Evolutionary conservation across 768 basidiomycete genomes (phyloP).

Genomic region (Hirschioporus abietinus): DNA sequence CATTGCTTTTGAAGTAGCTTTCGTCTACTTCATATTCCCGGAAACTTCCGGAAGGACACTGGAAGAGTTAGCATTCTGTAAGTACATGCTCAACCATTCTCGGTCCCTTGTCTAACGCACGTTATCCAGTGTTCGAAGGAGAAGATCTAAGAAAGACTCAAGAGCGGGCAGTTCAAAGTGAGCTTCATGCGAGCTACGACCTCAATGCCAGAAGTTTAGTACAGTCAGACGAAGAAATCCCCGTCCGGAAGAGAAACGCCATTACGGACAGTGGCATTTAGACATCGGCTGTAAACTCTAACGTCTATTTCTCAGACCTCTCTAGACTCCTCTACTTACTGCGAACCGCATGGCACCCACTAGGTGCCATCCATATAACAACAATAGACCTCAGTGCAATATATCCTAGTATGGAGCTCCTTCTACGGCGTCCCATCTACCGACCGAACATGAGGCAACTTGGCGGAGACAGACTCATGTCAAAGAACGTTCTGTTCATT

Average conservation of each 20-base stretch:
- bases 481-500: background rate
- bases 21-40: slow-evolving; percentile 59
- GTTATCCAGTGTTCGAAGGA: background rate
- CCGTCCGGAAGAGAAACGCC: background rate
- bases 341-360: background rate
- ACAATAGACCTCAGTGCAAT: background rate
- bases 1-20: slow-evolving; percentile 46
- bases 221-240: background rate
- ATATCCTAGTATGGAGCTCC: background rate
- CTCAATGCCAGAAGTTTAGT: background rate
- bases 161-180: background rate
- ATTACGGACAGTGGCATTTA: background rate
- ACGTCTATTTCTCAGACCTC: background rate
- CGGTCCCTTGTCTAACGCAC: background rate
- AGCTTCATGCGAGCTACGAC: background rate
- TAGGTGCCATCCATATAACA: background rate
- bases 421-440: background rate
- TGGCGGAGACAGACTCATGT: background rate
- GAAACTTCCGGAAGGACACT: slow-evolving; percentile 50
- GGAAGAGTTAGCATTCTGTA: slow-evolving; percentile 57
- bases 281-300: background rate
- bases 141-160: background rate
- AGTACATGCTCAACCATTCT: slow-evolving; percentile 16
- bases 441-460: background rate
- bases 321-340: background rate